Conservation (phyloP, 345 rosid species). For the Salix suchowensis region DNA sequence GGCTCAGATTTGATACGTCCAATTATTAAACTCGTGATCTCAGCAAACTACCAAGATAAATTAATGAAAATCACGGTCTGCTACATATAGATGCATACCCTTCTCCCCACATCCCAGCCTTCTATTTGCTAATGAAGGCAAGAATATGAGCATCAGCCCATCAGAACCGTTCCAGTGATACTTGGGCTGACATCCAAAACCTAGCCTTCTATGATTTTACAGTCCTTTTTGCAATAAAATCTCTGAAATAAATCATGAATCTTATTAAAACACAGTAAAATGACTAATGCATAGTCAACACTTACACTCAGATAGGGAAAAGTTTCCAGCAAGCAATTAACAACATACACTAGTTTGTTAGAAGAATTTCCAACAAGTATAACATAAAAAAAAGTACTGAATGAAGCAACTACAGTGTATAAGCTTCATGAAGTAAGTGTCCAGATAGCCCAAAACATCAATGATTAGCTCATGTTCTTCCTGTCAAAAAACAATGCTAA, state of each 20-base stretch:
- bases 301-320: neutral
- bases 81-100: neutral
- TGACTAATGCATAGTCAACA: neutral
- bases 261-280: neutral
- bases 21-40: neutral
- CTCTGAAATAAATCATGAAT: too few relatives aligned
- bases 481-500: too few relatives aligned
- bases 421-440: too few relatives aligned
- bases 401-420: neutral
- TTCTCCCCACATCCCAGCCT: neutral
- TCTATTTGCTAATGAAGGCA: neutral
- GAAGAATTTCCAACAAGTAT: neutral
- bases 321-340: neutral
- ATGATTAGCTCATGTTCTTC: too few relatives aligned
- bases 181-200: too few relatives aligned
- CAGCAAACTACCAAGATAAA: neutral
- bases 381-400: neutral
- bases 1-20: neutral
- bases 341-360: too few relatives aligned
- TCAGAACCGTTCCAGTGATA: too few relatives aligned
- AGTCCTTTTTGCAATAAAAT: too few relatives aligned
- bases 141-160: neutral
- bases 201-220: too few relatives aligned
- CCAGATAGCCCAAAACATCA: too few relatives aligned
- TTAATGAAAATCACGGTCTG: neutral